Percentiles rank a stretch among this genome's conserved stretches.
Evolutionary conservation across 2,329 filamentous ascomycete species (phyloP).

Genomic region (Fusarium sp.): DNA sequence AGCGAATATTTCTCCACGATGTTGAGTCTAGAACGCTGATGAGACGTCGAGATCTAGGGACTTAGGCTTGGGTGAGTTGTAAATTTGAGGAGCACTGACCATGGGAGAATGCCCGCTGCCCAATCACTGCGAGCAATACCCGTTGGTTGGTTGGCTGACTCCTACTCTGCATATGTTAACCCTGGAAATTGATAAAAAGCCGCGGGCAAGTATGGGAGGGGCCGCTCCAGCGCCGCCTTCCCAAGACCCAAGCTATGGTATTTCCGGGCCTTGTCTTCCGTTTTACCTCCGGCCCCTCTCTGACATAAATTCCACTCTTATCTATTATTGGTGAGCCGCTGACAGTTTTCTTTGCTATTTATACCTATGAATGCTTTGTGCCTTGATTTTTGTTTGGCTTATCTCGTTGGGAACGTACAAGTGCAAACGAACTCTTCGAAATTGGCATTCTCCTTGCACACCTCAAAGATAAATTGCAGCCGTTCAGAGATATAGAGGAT

Average conservation of each 20-base stretch:
- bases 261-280: slow-evolving; percentile 34
- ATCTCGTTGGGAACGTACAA: too few relatives aligned
- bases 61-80: background rate
- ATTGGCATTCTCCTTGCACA: too few relatives aligned
- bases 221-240: slow-evolving; percentile 25
- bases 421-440: too few relatives aligned
- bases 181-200: too few relatives aligned
- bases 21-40: slow-evolving; percentile 43
- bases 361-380: too few relatives aligned
- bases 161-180: slow-evolving; percentile 9
- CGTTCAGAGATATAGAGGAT: background rate
- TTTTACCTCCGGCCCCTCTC: slow-evolving; percentile 3
- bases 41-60: background rate
- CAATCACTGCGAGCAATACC: background rate
- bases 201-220: slow-evolving; percentile 24
- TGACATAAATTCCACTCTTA: too few relatives aligned
- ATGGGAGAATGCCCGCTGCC: background rate
- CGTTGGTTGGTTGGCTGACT: background rate
- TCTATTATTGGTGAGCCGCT: background rate
- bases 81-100: too few relatives aligned
- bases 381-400: too few relatives aligned
- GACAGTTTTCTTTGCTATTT: too few relatives aligned
- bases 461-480: background rate
- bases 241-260: slow-evolving; percentile 12
- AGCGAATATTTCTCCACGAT: slow-evolving; percentile 15